Evolutionary conservation across 306 rosid genomes (phyloP), one percentile per base, ranked within the genome.

Genomic region (Prunus mira): DNA sequence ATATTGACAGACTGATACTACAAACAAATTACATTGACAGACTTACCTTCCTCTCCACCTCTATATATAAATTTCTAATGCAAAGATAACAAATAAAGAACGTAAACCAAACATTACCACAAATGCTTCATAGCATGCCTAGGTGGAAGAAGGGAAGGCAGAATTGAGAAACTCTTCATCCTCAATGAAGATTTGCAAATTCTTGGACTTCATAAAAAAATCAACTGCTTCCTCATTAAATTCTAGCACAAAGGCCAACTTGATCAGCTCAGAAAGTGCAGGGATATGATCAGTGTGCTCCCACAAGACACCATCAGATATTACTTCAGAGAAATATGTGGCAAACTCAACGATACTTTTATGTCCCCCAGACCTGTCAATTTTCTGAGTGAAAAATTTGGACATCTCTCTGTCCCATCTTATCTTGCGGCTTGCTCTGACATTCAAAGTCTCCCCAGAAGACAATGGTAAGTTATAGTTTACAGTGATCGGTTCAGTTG

Each of bases 121-220:
- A 47, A 47, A 47, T 13, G 14, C 52, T 64, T 27, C 4, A 5
- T 18, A 1, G 12, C 67, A 25, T 18, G 32, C 76, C 78, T 83
- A 75, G 13, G 22, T 30, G 62, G 43, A 38, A 38, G 82, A 76
- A 5, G 77, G 86, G 75, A 90, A 84, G 4, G 80, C 67, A 51
- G 82, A 71, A 11, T 77, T 65, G 71, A 90, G 83, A 78, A 92
- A 90, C 22, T 81, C 76, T 45, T 83, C 89, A 74, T 93, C 98
- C 82, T 89, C 96, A 50, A 34, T 3, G 80, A 88, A 87, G 57
- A 85, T 81, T 72, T 85, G 89, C 84, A 93, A 68, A 74, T 90
- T 87, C 77, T 81, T 89, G 67, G 90, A 87, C 78, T 86, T 89
- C 96, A 93, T 86, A 8, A 86, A 76, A 71, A 88, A 88, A 0